These are phyloP conservation scores for Termitomyces sp. DNA, from an alignment of 768 basidiomycete species.

Conservation along the genomic window DNA sequence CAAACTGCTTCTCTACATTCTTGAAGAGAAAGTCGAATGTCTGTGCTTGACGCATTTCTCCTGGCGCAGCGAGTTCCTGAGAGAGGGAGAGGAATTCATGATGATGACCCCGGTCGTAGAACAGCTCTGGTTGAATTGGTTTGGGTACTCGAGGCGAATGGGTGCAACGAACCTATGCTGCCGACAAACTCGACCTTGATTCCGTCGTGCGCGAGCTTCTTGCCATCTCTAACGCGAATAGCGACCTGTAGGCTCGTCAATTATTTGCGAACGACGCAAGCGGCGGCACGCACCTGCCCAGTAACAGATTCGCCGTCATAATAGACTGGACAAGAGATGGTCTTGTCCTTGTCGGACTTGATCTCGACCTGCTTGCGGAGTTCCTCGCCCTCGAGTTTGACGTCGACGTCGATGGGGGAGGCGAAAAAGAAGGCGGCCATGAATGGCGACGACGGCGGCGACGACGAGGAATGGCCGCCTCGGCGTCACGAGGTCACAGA, in stretches of 20 bases:
- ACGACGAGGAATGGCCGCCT: not conserved
- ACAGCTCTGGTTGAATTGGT: conserved; percentile 56
- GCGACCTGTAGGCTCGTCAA: conserved; percentile 52
- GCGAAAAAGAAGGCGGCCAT: conserved; percentile 94
- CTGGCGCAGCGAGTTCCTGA: conserved; percentile 93
- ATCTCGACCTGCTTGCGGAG: conserved; percentile 85
- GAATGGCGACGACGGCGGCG: conserved; percentile 8
- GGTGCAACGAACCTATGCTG: conserved; percentile 70
- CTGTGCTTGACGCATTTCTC: conserved; percentile 95
- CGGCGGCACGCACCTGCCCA: conserved; percentile 60
- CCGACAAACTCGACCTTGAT: conserved; percentile 98
- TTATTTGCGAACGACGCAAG: not conserved
- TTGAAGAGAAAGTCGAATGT: conserved; percentile 97
- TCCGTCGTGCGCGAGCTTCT: conserved; percentile 91
- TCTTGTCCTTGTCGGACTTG: conserved; percentile 87
- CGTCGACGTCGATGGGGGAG: conserved; percentile 86
- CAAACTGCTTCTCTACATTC: conserved; percentile 99
- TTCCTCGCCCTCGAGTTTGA: conserved; percentile 87
- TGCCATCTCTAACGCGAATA: conserved; percentile 90
- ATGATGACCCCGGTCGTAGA: conserved; percentile 97
- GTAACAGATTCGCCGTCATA: conserved; percentile 93
- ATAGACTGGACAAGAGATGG: conserved; percentile 84
- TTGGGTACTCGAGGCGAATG: not conserved
- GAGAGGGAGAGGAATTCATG: conserved; percentile 96
- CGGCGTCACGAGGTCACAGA: conserved; percentile 8